A percentile compares a stretch with the other conserved stretches of the same genome.
Evolutionary conservation across 2,329 filamentous ascomycete species (phyloP).

Genomic region (Sporothrix pseudoabietina): DNA sequence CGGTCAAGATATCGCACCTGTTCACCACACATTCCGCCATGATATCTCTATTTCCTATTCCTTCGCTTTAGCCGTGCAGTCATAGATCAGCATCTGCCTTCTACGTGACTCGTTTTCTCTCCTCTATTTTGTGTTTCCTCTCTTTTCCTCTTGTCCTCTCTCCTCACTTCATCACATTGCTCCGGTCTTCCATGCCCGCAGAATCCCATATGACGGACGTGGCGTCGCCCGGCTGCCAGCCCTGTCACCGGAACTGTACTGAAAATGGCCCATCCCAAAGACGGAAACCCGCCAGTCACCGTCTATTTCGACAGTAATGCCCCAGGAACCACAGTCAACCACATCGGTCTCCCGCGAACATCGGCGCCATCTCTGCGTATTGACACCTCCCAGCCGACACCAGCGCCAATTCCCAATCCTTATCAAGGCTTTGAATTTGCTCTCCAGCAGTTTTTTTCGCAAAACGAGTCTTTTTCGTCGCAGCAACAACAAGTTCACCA

Average conservation of each 20-base stretch:
- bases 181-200: not conserved
- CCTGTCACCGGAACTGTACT: conserved; percentile 23
- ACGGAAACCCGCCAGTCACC: not conserved
- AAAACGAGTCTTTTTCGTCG: not conserved
- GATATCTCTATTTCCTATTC: not conserved
- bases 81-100: not conserved
- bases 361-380: not conserved
- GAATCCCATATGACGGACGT: conserved; percentile 27
- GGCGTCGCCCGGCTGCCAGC: conserved; percentile 25
- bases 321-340: not conserved
- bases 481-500: not conserved
- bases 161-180: not conserved
- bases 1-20: not conserved
- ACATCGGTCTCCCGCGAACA: not conserved
- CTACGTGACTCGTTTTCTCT: too few relatives aligned
- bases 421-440: not conserved
- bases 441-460: not conserved
- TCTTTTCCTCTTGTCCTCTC: not conserved
- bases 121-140: not conserved
- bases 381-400: not conserved
- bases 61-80: not conserved
- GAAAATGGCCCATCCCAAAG: conserved; percentile 24
- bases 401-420: not conserved
- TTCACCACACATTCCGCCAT: not conserved
- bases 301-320: not conserved